Evolutionary conservation across 1,284 basidiomycete genomes (phyloP), one percentile per base, ranked within the genome.

Genomic region (Fistulinella cinereoalba): DNA sequence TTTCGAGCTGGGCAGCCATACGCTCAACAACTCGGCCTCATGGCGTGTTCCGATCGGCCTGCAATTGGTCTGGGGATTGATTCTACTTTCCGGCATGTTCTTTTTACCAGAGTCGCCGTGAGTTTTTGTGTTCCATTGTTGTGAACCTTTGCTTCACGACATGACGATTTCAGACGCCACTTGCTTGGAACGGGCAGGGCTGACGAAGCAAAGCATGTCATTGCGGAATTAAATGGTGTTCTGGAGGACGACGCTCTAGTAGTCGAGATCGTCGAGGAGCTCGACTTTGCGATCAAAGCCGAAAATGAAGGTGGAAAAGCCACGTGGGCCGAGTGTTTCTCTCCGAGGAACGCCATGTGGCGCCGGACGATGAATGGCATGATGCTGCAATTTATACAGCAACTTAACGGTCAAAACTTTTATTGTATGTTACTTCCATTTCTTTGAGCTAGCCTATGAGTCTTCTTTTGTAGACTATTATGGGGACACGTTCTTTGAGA

Each of bases 301-400:
- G 85, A 89, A 64, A 88, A 88, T 56, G 79, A 85, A 50, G 85
- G 84, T 21, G 88, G 88, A 10, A 85, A 87, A 60, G 85, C 84
- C 10, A 85, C 81, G 0, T 91, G 87, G 88, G 27, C 73, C 23
- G 88, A 91, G 62, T 88, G 86, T 65, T 90, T 91, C 74, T 83
- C 81, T 0, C 73, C 73, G 5, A 68, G 81, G 36, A 86, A 88
- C 56, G 69, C 73, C 56, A 67, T 89, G 22, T 88, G 83, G 79
- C 83, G 81, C 63, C 74, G 86, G 40, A 88, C 84, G 13, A 62
- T 73, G 24, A 89, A 87, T 52, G 83, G 84, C 24, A 88, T 88
- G 80, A 86, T 89, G 82, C 66, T 91, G 29, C 85, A 88, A 61
- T 88, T 89, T 58, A 81, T 90, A 43, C 87, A 90, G 56, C 88